Evolutionary conservation across 2,329 filamentous ascomycete genomes (phyloP), one percentile per base, ranked within the genome.

Genomic region (Phyllosticta citribraziliensis): DNA sequence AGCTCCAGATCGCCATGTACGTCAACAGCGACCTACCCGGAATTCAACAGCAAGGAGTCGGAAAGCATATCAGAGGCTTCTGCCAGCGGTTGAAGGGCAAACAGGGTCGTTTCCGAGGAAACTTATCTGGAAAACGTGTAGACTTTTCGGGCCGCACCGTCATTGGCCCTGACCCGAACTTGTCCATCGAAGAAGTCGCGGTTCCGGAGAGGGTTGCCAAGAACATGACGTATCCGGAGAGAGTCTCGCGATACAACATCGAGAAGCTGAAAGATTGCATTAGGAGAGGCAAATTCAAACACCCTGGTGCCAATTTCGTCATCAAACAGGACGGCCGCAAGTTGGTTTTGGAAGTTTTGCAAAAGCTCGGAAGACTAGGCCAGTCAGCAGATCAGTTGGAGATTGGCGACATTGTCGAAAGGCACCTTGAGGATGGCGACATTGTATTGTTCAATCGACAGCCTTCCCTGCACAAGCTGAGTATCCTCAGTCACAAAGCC

Each of bases 381-480:
- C 78, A 82, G 61, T 82, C 87, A n/a, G 91, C 93, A 0, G 83
- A 86, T 25, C 80, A 89, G 53, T 81, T 99, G 22, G 81, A 85
- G 56, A 83, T 89, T 68, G 94, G 94, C 14, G 94, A 99, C 72
- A 80, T 93, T 40, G 93, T 99, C 5, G 92, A 99, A 71, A 87
- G 94, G 30, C 94, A 99, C 77, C 82, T 99, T 1, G 91, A 96
- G 71, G 93, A 99, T 69, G 89, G 91, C 56, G 94, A 99, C 72
- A 88, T 97, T 66, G 93, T 97, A 1, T 84, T 99, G 0, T 99
- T 99, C 82, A 99, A 99, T 72, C 90, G 94, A 64, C 94, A 99
- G 70, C 94, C 94, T 0, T 99, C 94, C 1, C 83, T 99, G 9
- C 94, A 99, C 81, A 99, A 97, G 74, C 88, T 99, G 66, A 96